Evolutionary conservation across 306 rosid genomes (phyloP), one percentile per base, ranked within the genome.

Genomic region (Nissolia schottii): DNA sequence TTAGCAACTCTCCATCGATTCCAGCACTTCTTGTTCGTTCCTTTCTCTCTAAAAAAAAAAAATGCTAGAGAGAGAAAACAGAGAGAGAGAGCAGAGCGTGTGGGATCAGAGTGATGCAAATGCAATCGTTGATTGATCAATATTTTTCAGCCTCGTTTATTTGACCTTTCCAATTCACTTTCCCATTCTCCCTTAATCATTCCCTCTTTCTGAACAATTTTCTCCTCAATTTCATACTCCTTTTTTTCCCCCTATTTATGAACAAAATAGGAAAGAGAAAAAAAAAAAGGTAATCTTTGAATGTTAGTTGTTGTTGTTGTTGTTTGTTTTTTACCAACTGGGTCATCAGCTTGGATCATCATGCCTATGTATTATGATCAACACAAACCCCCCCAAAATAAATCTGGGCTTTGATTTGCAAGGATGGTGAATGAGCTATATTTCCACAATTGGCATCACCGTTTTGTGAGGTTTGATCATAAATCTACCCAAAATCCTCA

Each of bases 131-230:
- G 38, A 10, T 40, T 45, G 5, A 38, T 70, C 37, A 14, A 70
- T 45, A 1, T n/a, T 46, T 40, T 50, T 78, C n/a, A 19, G n/a
- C 73, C 56, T 54, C 56, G 2, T 13, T n/a, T 23, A 15, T 62
- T 78, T 78, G 78, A 78, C 70, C 70, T 71, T 71, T 63, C 25
- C 61, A n/a, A 61, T 78, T 24, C 82, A 11, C 10, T 74, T 63
- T 31, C 28, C 48, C 28, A 61, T 14, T 61, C 61, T 11, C 46
- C n/a, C 62, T 59, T 29, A 19, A n/a, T 3, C 0, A 45, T 57
- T 59, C 46, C 46, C 48, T 32, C 50, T 48, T 76, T 67, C 56
- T 49, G 25, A 14, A 15, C 22, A 18, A 5, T 10, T 43, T 18
- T 69, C 56, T 56, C 59, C 35, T 56, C 25, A 55, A 16, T 70